Conservation (phyloP, 2,329 filamentous ascomycete genomes). For the Trichoderma aggressivum region DNA sequence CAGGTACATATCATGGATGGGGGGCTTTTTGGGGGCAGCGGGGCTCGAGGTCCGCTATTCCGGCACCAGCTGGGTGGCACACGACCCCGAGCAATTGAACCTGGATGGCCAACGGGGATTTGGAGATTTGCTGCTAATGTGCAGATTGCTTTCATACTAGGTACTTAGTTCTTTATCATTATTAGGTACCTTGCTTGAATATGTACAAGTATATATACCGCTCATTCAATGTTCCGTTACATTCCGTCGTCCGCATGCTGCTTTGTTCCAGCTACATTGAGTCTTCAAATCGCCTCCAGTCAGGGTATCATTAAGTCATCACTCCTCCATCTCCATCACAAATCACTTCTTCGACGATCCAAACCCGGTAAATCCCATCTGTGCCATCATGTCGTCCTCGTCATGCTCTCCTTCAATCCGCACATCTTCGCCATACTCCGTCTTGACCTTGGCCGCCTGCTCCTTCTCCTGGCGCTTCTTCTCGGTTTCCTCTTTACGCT, state of each 20-base stretch:
- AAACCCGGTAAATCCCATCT: conserved; percentile 64
- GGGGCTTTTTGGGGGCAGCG: not conserved
- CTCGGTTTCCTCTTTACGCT: conserved; percentile 54
- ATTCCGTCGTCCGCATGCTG: not conserved
- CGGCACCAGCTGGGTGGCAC: conserved; percentile 2
- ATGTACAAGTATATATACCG: not conserved
- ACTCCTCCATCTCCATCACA: not conserved
- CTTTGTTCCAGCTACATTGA: not conserved
- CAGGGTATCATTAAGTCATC: conserved; percentile 31
- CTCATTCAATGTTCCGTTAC: not conserved
- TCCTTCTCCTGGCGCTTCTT: conserved; percentile 50
- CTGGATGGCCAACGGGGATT: not conserved
- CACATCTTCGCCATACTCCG: conserved; percentile 62
- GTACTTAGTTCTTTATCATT: not conserved
- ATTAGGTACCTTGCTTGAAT: not conserved
- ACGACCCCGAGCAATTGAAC: not conserved
- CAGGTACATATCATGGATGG: not conserved
- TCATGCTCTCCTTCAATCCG: conserved; percentile 67
- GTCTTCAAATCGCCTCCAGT: not conserved
- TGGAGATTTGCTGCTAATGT: not conserved
- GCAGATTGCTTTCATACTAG: not conserved
- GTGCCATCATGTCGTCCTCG: conserved; percentile 67
- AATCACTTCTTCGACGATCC: conserved; percentile 54
- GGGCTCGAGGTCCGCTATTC: conserved; percentile 5
- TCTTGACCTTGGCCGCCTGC: conserved; percentile 53